Conservation (phyloP, 768 basidiomycete species). For the Termitomyces bulborhizus region DNA sequence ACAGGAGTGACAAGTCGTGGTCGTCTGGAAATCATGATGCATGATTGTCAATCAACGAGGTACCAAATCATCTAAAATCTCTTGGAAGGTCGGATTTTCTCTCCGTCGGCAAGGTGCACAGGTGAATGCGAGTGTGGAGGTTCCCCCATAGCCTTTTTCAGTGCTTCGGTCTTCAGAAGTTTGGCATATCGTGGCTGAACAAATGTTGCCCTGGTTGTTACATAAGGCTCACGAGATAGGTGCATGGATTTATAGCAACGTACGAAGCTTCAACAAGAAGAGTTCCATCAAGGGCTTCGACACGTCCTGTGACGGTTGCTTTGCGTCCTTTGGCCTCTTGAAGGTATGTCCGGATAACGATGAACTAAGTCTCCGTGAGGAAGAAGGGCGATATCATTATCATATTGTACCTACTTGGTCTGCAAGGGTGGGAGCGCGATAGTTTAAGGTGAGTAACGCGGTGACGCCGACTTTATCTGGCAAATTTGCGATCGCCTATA, state of each 20-base stretch:
- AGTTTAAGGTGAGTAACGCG: constrained; percentile 75
- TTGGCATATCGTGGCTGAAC: constrained; percentile 88
- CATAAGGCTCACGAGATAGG: not conserved
- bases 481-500: constrained; percentile 76
- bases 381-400: not conserved
- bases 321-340: constrained; percentile 74
- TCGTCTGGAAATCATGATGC: not conserved
- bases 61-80: constrained; percentile 8
- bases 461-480: constrained; percentile 92
- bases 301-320: constrained; percentile 55
- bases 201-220: constrained; percentile 61
- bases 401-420: constrained; percentile 55
- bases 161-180: constrained; percentile 53
- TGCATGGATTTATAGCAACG: constrained; percentile 22
- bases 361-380: constrained; percentile 46
- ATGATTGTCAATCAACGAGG: no score
- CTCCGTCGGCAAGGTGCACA: constrained; percentile 33
- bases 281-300: constrained; percentile 81
- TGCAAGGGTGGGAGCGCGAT: constrained; percentile 82
- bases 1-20: not conserved
- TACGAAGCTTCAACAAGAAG: constrained; percentile 79
- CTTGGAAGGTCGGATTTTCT: constrained; percentile 14
- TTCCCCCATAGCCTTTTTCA: constrained; percentile 64
- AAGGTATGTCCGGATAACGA: constrained; percentile 71
- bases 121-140: constrained; percentile 32